Evolutionary conservation across 2,329 filamentous ascomycete genomes (phyloP).

Genomic region (Ophiostoma piceae): DNA sequence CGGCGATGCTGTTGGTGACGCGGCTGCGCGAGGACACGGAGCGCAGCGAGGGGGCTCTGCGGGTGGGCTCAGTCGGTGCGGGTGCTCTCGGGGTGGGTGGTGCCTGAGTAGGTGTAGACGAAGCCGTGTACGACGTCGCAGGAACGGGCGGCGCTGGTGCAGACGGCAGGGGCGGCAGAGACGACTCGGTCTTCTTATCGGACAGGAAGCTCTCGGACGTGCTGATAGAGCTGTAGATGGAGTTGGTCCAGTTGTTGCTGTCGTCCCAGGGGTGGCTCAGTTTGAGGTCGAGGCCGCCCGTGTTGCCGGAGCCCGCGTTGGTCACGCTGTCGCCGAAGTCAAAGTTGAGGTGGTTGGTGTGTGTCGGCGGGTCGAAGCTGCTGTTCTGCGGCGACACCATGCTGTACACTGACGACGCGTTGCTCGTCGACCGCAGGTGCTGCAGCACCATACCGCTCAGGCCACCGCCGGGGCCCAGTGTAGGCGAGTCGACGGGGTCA

Average conservation of each 20-base stretch:
- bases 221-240: conserved; percentile 20
- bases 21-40: conserved; percentile 58
- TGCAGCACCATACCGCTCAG: conserved; percentile 77
- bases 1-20: conserved; percentile 32
- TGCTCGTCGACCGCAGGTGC: conserved; percentile 77
- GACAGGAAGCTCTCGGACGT: not conserved
- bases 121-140: not conserved
- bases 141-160: not conserved
- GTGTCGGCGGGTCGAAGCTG: not conserved
- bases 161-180: not conserved
- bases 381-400: conserved; percentile 17
- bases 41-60: conserved; percentile 19
- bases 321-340: not conserved
- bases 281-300: conserved; percentile 35
- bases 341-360: conserved; percentile 3
- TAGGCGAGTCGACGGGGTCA: conserved; percentile 64
- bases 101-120: not conserved
- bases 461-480: conserved; percentile 63
- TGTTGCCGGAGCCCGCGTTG: conserved; percentile 16
- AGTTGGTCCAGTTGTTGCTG: conserved; percentile 25
- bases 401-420: conserved; percentile 72
- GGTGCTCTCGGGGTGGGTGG: not conserved
- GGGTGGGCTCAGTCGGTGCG: not conserved
- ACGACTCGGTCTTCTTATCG: not conserved
- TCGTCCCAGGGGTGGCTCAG: conserved; percentile 44